These are phyloP conservation scores for Pugionium cornutum DNA, from an alignment of 345 rosid genomes.

Conservation along the genomic window DNA sequence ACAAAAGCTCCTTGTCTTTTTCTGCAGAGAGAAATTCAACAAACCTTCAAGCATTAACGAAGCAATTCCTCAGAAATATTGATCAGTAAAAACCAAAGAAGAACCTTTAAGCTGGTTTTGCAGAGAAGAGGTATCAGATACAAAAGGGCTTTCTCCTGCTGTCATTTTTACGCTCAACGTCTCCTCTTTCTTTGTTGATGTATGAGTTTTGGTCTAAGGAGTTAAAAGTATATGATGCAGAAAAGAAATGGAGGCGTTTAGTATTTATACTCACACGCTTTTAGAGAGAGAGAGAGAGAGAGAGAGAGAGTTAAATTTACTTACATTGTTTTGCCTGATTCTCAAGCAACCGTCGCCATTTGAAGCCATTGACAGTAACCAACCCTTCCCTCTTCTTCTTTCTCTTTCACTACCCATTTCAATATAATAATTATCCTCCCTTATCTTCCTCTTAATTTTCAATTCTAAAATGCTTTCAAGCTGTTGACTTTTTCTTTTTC, in stretches of 20 bases:
- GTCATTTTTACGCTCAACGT: slow-evolving; percentile 46
- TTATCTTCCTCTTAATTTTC: slow-evolving; percentile 26
- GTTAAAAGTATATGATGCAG: slow-evolving; percentile 28
- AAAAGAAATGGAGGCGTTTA: slow-evolving; percentile 23
- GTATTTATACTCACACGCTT: slow-evolving; percentile 30
- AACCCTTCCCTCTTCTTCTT: slow-evolving; percentile 51
- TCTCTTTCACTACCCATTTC: slow-evolving; percentile 24
- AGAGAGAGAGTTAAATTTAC: slow-evolving; percentile 26
- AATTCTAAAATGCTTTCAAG: slow-evolving; percentile 31
- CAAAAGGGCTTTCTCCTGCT: slow-evolving; percentile 59
- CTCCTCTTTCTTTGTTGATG: slow-evolving; percentile 38
- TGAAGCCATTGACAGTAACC: slow-evolving; percentile 46
- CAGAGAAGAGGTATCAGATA: slow-evolving; percentile 62
- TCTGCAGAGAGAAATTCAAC: slow-evolving; percentile 46
- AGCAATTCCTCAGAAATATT: slow-evolving; percentile 9
- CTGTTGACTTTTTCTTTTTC: slow-evolving; percentile 24
- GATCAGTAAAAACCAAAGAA: slow-evolving; percentile 1
- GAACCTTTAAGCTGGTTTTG: slow-evolving; percentile 76
- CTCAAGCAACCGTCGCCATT: slow-evolving; percentile 58
- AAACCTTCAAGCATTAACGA: not conserved
- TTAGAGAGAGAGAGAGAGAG: slow-evolving; percentile 44
- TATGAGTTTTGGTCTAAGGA: slow-evolving; percentile 19
- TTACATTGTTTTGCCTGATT: slow-evolving; percentile 47
- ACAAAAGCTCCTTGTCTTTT: slow-evolving; percentile 55
- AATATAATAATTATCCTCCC: slow-evolving; percentile 22